Evolutionary conservation across 768 basidiomycete species (phyloP).

Genomic region (Kockovaella imperatae): DNA sequence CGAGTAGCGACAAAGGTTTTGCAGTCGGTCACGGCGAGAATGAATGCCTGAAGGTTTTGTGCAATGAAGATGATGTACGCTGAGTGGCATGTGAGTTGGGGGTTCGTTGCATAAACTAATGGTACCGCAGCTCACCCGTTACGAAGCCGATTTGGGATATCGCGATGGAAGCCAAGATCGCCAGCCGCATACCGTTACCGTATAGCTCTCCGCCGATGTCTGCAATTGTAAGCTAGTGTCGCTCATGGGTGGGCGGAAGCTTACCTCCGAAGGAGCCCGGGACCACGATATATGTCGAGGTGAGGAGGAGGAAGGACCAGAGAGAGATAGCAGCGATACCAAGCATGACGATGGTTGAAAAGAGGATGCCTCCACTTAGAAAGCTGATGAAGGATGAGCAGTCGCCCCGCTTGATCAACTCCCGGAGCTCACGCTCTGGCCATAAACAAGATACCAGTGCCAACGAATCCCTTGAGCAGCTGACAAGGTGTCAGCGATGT

Average conservation of each 20-base stretch:
- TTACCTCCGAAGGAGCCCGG: slow-evolving; percentile 87
- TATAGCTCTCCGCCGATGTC: slow-evolving; percentile 91
- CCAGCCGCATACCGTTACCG: slow-evolving; percentile 84
- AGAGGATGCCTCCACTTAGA: slow-evolving; percentile 83
- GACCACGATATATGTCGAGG: slow-evolving; percentile 77
- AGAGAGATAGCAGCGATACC: slow-evolving; percentile 79
- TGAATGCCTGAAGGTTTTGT: slow-evolving; percentile 78
- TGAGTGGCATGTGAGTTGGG: slow-evolving; percentile 23
- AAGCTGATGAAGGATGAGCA: slow-evolving; percentile 53
- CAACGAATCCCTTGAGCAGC: slow-evolving; percentile 88
- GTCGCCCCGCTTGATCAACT: slow-evolving; percentile 1
- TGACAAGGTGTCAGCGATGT: slow-evolving; percentile 38
- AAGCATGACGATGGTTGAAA: slow-evolving; percentile 68
- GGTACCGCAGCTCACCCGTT: slow-evolving; percentile 16
- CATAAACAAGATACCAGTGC: slow-evolving; percentile 90
- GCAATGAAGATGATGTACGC: slow-evolving; percentile 96
- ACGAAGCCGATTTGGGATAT: slow-evolving; percentile 57
- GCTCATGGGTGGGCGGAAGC: slow-evolving; percentile 17
- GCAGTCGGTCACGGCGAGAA: slow-evolving; percentile 72
- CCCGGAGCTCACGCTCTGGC: slow-evolving; percentile 69
- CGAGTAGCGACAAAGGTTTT: slow-evolving; percentile 58
- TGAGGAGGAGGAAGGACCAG: slow-evolving; percentile 85
- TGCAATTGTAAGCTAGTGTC: slow-evolving; percentile 33
- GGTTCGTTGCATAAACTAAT: too few species aligned
- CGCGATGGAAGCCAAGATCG: slow-evolving; percentile 78